Percentiles rank a stretch among this genome's conserved stretches.
These are phyloP conservation scores for Amylostereum areolatum DNA, from an alignment of 1,284 basidiomycete species.

Conservation along the genomic window DNA sequence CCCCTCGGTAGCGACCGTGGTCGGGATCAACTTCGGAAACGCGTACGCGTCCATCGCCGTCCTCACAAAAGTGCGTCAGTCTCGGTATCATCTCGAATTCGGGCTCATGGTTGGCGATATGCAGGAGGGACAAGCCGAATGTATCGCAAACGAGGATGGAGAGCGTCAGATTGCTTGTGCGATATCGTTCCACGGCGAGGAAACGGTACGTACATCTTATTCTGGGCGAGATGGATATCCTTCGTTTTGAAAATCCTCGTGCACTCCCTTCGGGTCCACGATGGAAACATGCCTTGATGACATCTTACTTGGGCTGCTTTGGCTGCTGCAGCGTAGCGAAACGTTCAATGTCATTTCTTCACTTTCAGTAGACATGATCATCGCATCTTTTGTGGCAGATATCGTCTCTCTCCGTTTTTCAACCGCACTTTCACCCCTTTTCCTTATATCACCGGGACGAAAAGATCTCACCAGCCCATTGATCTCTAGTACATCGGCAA, in stretches of 20 bases:
- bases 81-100: neutral
- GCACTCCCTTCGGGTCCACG: no score
- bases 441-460: no score
- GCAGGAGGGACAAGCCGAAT: conserved; percentile 85
- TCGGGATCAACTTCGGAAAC: conserved; percentile 98
- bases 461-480: neutral
- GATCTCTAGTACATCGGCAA: conserved; percentile 87
- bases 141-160: conserved; percentile 98
- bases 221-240: neutral
- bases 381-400: neutral
- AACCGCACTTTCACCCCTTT: no score
- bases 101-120: conserved; percentile 5
- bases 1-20: conserved; percentile 44
- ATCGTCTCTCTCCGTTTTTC: neutral
- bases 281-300: no score
- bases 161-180: conserved; percentile 97
- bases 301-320: no score
- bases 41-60: conserved; percentile 94
- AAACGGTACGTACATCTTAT: conserved; percentile 55
- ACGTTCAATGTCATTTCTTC: no score
- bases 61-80: conserved; percentile 76
- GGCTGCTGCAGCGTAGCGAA: no score
- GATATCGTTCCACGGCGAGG: conserved; percentile 87
- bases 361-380: no score
- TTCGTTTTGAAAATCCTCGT: no score